Evolutionary conservation across 164 flowering plant genomes (phyloP), one percentile per base, ranked within the genome.

Genomic region (Vitis riparia): DNA sequence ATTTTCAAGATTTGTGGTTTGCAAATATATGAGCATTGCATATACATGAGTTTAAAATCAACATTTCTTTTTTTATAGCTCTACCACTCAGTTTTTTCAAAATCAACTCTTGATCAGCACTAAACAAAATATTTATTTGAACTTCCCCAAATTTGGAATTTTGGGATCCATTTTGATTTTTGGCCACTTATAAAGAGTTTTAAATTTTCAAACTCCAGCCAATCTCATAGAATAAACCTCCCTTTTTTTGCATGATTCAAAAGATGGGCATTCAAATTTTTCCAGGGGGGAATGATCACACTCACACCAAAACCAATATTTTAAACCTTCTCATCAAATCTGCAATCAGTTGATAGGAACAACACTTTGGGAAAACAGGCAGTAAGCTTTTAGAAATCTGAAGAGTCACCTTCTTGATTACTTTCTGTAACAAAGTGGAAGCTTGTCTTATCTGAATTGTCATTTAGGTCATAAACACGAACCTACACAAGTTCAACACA

Each of bases 371-470:
- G 44, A 37, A 37, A 37, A 37, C 44, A 37, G 44, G 44, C 8
- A 37, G 44, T 37, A 37, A 3, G 44, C 44, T 37, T 37, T 6
- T 37, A 37, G 44, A 37, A 37, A 37, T 37, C 44, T 37, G 10
- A 3, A 13, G 50, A 11, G 7, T 69, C 67, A 88, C 91, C 88
- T 86, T 85, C 89, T 76, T 56, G 56, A 68, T 82, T 78, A 58
- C 78, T 79, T 71, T 82, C 92, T 29, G 85, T 78, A 57, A 92
- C 81, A 70, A 83, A 79, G 72, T 81, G 87, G 72, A 85, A 80
- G 69, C 68, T 82, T 50, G 75, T 75, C 47, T 78, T 85, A 53
- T 73, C 77, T 17, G 78, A 75, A 69, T 79, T 71, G 57, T 73
- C 71, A 63, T 72, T 71, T 67, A 87, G 85, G 51, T 82, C 71